Base-by-base conservation (phyloP, 441 rosid species). In the Corymbia calophylla region DNA sequence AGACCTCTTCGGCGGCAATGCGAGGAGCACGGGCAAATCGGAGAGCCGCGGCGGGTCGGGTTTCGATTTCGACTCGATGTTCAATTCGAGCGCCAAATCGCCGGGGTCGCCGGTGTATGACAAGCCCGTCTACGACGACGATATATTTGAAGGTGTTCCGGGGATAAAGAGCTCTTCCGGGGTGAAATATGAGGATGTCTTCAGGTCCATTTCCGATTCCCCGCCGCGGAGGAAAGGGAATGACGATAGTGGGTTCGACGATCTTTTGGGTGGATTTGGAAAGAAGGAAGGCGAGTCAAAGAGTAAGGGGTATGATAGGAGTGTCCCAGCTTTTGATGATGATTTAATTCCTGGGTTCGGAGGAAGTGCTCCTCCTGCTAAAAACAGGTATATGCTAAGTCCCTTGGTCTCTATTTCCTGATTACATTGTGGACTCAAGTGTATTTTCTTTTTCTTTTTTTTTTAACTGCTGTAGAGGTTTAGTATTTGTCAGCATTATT, bases 21-120 rank as follows among this genome's bases (percentile, higher is more conserved):
- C 88, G 56, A 68, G 85, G 56, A 11, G 23, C 64, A 58, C 27
- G 54, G 53, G 27, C 19, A 15, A 49, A 81, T 56, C 87, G 77
- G 77, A 32, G n/a, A 47, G 66, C 49, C 4, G 66, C 48, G 68
- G 66, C 18, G 60, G 44, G 2, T 35, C 88, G 66, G 87, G 88
- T 48, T 86, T 80, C 53, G 91, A 87, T 87, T 87, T 87, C 68
- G 89, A 90, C n/a, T 87, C 91, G 14, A 53, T 87, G 87, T 87
- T 80, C 87, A 21, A 18, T 31, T 51, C 89, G 56, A 27, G 47
- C 51, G 84, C 87, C 81, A 87, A 87, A 35, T 55, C 91, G 31
- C 88, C 91, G 49, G 82, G 87, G 11, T 70, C 91, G 31, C 88
- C 91, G 35, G 82, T 77, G 3, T 90, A 80, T 19, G 89, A 87